Evolutionary conservation across 1,139 yeast species (phyloP).

Genomic region (Pichia sp.): DNA sequence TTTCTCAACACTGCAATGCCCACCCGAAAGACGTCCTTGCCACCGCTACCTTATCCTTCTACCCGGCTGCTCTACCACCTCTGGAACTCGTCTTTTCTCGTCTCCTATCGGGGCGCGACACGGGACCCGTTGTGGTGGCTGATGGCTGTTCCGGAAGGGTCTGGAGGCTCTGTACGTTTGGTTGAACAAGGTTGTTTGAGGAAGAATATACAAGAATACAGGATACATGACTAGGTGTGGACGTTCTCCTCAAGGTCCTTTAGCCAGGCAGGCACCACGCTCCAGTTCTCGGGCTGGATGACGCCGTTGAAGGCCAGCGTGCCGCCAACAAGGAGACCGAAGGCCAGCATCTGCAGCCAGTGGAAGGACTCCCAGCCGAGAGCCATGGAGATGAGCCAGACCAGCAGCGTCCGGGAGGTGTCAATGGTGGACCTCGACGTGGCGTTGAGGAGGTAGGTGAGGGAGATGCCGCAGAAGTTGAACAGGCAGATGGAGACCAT

Average conservation of each 20-base stretch:
- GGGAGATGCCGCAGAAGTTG: slow-evolving; percentile 69
- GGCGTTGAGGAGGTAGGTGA: slow-evolving; percentile 65
- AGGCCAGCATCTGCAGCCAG: slow-evolving; percentile 60
- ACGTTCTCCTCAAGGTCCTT: slow-evolving; percentile 25
- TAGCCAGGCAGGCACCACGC: slow-evolving; percentile 44
- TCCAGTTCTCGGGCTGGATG: slow-evolving; percentile 40
- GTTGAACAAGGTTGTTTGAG: not conserved
- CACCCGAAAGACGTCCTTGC: not conserved
- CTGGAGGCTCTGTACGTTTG: not conserved
- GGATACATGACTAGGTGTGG: slow-evolving; percentile 6
- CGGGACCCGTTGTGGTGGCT: not conserved
- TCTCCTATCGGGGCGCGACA: slow-evolving; percentile 3
- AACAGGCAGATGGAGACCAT: slow-evolving; percentile 71
- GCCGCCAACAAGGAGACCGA: slow-evolving; percentile 61
- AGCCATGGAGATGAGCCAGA: slow-evolving; percentile 70
- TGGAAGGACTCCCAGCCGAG: slow-evolving; percentile 77
- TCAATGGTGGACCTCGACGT: slow-evolving; percentile 79
- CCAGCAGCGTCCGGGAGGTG: slow-evolving; percentile 69
- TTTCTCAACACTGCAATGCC: not conserved
- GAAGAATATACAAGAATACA: not conserved
- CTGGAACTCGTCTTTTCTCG: not conserved
- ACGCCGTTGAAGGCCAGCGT: slow-evolving; percentile 74
- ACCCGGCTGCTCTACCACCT: too few species aligned
- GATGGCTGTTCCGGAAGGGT: too few species aligned
- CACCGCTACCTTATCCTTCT: too few species aligned